Base-by-base conservation (phyloP, 2,329 filamentous ascomycete genomes). In the Hypoxylon sp. region DNA sequence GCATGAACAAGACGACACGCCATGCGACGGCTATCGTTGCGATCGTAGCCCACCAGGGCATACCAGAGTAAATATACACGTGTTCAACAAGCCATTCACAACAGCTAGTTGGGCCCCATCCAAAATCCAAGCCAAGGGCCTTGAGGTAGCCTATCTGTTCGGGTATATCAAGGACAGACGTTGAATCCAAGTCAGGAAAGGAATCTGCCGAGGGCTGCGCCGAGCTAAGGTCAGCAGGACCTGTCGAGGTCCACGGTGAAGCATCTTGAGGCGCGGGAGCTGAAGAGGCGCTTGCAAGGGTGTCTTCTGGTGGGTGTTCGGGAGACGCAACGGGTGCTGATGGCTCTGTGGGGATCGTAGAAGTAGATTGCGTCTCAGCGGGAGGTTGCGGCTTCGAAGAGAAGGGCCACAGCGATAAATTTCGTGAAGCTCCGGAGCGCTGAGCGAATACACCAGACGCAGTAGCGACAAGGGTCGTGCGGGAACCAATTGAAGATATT, bases 21-120 rank as follows among this genome's bases (percentile, higher is more conserved):
- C 95, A 82, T 6, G 89, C 65, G 1, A 94, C 35, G 35, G 91
- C 90, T 0, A 91, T 87, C 3, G 85, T 80, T 49, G 91, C 80
- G 74, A 98, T 92, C 66, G 92, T 89, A 1, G 84, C 90, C 85
- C 92, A 94, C 96, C 96, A 98, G 11, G 94, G 93, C 61, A 93
- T 81, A 37, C 91, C 93, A 1, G 80, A 82, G 74, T 86, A 91
- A 68, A 98, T 84, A 81, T 99, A 94, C 44, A 97, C 78, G 77
- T 95, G 90, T 83, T 99, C 96, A 10, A 98, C 82, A 2, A 88
- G 22, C 85, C 87, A 95, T 81, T 98, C 86, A 79, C 96, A 89
- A 14, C 89, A 72, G 3, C 90, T 82, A 0, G 94, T 93, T 4
- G 92, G 89, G 14, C 95, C 95, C 83, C 85, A 95, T 77, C 95